phyloP scores from a whole-genome alignment of 1,139 yeast genomes.

The Oligophagozyma castellii region DNA sequence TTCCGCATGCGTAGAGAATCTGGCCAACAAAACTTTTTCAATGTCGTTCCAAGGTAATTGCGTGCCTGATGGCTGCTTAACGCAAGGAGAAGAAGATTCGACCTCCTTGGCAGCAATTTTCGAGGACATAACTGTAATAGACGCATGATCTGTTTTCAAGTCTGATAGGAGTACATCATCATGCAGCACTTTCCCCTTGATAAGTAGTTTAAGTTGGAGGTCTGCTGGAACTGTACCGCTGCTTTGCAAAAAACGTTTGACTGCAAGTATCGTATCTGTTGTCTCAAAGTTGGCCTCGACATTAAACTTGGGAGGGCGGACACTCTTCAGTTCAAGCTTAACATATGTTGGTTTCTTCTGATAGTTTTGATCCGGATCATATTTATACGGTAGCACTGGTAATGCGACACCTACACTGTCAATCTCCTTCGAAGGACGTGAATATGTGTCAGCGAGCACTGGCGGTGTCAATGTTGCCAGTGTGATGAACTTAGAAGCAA shows the following conservation, averaged over 20 bases:
- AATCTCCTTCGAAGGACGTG: constrained; percentile 21
- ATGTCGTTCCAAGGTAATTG: constrained; percentile 28
- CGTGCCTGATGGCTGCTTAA: constrained; percentile 3
- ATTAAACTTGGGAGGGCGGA: constrained; percentile 34
- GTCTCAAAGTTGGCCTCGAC: constrained; percentile 17
- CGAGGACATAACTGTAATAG: constrained; percentile 27
- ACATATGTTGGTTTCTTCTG: constrained; percentile 3
- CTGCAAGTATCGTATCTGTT: constrained; percentile 26
- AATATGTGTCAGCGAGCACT: constrained; percentile 13
- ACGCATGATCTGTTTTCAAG: constrained; percentile 11
- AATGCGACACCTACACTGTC: constrained; percentile 22
- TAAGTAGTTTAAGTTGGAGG: constrained; percentile 28
- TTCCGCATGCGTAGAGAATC: constrained; percentile 11
- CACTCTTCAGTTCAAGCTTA: constrained; percentile 28
- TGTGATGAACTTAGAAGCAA: constrained; percentile 21
- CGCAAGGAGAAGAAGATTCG: constrained; percentile 5
- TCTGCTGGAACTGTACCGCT: constrained; percentile 17
- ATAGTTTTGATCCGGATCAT: constrained; percentile 11
- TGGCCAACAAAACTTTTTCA: constrained; percentile 12
- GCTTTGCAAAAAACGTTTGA: constrained; percentile 26
- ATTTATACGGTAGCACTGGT: constrained; percentile 25
- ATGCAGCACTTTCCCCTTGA: constrained; percentile 37
- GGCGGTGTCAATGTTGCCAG: constrained; percentile 21
- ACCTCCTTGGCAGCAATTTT: constrained; percentile 23
- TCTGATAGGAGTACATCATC: constrained; percentile 26